Conservation (phyloP, 768 basidiomycete genomes). For the Cystoderma amianthinum region DNA sequence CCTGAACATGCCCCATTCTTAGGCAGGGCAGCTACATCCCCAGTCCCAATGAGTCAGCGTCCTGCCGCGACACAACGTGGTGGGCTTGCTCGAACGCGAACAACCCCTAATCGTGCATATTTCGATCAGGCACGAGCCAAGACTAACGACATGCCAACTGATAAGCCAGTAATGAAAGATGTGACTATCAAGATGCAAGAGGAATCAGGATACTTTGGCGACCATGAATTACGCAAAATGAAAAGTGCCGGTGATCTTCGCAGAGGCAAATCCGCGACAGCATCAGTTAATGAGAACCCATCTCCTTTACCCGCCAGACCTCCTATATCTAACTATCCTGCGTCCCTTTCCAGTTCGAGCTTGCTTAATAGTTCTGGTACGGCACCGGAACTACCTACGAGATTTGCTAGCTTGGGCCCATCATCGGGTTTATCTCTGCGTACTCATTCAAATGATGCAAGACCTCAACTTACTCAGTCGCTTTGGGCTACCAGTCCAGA, state of each 20-base stretch:
- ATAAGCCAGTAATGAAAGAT: conserved; percentile 12
- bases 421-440: conserved; percentile 28
- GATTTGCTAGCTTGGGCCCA: conserved; percentile 69
- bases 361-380: conserved; percentile 35
- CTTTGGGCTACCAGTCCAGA: conserved; percentile 39
- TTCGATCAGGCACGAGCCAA: conserved; percentile 36
- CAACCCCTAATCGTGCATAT: conserved; percentile 61
- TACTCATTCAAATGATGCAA: conserved; percentile 27
- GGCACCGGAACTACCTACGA: conserved; percentile 34
- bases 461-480: conserved; percentile 36
- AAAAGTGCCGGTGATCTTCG: conserved; percentile 83
- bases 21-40: conserved; percentile 44
- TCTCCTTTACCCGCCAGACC: conserved; percentile 23
- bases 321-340: conserved; percentile 41
- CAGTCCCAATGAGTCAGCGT: conserved; percentile 20
- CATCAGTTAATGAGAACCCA: conserved; percentile 16
- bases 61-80: conserved; percentile 23
- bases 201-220: conserved; percentile 34
- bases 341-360: conserved; percentile 68
- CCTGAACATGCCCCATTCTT: conserved; percentile 52
- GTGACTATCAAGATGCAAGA: conserved; percentile 19
- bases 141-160: conserved; percentile 16
- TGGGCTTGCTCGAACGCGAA: conserved; percentile 63
- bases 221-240: conserved; percentile 72
- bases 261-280: conserved; percentile 27